These are phyloP conservation scores for Viola pubescens DNA, from an alignment of 441 rosid genomes.

Conservation along the genomic window DNA sequence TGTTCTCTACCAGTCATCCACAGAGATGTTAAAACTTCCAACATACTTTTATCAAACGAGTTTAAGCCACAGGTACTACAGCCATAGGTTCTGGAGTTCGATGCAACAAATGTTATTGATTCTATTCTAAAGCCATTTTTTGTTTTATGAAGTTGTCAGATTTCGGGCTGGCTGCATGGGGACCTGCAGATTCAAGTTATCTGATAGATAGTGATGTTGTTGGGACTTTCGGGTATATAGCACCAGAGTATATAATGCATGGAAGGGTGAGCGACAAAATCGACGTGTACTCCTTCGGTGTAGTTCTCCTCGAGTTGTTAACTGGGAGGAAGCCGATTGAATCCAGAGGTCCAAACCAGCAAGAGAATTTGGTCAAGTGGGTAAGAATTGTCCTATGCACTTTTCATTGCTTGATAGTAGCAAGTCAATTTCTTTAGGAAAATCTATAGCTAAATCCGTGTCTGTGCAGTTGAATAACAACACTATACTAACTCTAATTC, in stretches of 20 bases:
- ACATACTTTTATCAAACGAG: conserved; percentile 65
- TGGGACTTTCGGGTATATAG: conserved; percentile 90
- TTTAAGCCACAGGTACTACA: conserved; percentile 60
- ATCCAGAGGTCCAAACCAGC: conserved; percentile 28
- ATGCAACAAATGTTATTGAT: background rate
- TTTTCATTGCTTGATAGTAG: background rate
- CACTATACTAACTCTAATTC: conserved; percentile 18
- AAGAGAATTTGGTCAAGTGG: conserved; percentile 79
- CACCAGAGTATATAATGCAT: conserved; percentile 88
- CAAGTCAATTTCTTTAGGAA: background rate
- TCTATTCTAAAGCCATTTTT: background rate
- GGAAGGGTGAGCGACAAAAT: conserved; percentile 74
- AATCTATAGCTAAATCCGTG: background rate
- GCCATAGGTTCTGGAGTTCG: background rate
- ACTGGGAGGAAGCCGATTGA: conserved; percentile 64
- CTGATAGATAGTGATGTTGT: conserved; percentile 47
- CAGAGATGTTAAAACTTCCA: conserved; percentile 79
- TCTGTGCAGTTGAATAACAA: background rate
- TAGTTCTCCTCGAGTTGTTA: conserved; percentile 69
- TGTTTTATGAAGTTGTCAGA: conserved; percentile 48
- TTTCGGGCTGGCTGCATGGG: conserved; percentile 82
- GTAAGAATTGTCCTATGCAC: conserved; percentile 29
- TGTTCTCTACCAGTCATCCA: conserved; percentile 58
- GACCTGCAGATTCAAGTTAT: conserved; percentile 37
- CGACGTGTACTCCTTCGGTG: conserved; percentile 80